Conservation (phyloP, 1,139 yeast species). For the Pichia inconspicua region DNA sequence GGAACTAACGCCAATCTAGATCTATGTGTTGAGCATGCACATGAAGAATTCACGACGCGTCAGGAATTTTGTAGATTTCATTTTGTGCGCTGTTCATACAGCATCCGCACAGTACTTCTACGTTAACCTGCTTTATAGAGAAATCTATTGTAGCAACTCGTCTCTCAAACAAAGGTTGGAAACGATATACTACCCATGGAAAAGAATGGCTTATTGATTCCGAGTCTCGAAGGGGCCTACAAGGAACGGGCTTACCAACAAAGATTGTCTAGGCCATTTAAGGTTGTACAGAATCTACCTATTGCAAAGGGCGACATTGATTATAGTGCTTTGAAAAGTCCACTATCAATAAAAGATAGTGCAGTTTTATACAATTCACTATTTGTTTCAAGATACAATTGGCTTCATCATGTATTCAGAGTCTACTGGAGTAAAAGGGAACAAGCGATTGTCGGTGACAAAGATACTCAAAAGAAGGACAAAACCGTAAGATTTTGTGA, state of each 20-base stretch:
- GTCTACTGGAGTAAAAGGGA: slow-evolving; percentile 71
- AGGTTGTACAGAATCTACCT: slow-evolving; percentile 63
- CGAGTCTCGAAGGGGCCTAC: slow-evolving; percentile 40
- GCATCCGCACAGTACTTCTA: too few relatives aligned
- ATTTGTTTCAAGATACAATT: slow-evolving; percentile 65
- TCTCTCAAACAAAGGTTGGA: too few relatives aligned
- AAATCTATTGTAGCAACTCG: too few relatives aligned
- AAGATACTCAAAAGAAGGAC: slow-evolving; percentile 41
- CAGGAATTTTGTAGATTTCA: too few relatives aligned
- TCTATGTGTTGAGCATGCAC: not conserved
- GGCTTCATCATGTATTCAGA: slow-evolving; percentile 59
- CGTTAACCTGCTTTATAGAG: too few relatives aligned
- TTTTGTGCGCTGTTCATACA: too few relatives aligned
- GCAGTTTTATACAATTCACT: slow-evolving; percentile 67
- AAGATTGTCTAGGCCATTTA: slow-evolving; percentile 50
- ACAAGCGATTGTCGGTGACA: slow-evolving; percentile 37
- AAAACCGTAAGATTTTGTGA: slow-evolving; percentile 87
- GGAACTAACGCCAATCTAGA: too few relatives aligned
- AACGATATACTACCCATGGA: not conserved
- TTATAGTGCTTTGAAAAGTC: slow-evolving; percentile 49
- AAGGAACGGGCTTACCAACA: slow-evolving; percentile 39
- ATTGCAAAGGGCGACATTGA: slow-evolving; percentile 57
- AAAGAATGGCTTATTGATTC: slow-evolving; percentile 26
- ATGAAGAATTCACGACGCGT: too few relatives aligned
- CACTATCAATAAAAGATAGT: slow-evolving; percentile 65